Conservation (phyloP, 2,329 filamentous ascomycete genomes). For the Phaeosphaeriaceae sp. region DNA sequence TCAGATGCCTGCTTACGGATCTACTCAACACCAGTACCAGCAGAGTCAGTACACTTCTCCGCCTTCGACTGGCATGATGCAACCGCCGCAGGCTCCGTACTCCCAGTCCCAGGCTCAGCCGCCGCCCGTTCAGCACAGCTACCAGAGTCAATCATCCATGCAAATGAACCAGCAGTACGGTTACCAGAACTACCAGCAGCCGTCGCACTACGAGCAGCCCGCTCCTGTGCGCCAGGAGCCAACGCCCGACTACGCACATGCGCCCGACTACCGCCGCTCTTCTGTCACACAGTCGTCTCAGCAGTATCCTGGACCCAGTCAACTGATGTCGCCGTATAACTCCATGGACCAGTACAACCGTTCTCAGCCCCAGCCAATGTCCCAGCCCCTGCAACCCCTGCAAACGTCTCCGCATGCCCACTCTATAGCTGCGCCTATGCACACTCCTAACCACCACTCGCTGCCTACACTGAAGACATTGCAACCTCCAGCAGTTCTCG, state of each 20-base stretch:
- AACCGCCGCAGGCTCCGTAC: slow-evolving; percentile 45
- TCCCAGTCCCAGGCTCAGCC: slow-evolving; percentile 21
- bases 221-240: slow-evolving; percentile 46
- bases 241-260: slow-evolving; percentile 47
- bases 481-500: slow-evolving; percentile 36
- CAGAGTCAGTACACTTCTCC: slow-evolving; percentile 40
- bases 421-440: slow-evolving; percentile 37
- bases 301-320: slow-evolving; percentile 45
- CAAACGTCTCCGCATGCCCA: slow-evolving; percentile 43
- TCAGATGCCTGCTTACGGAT: slow-evolving; percentile 48
- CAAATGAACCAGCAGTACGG: slow-evolving; percentile 50
- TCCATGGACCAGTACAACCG: slow-evolving; percentile 48
- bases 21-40: slow-evolving; percentile 43
- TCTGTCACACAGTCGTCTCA: slow-evolving; percentile 46
- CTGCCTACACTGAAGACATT: slow-evolving; percentile 54
- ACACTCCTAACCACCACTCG: slow-evolving; percentile 42
- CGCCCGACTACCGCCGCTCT: slow-evolving; percentile 50
- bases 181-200: slow-evolving; percentile 47
- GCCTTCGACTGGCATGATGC: slow-evolving; percentile 48
- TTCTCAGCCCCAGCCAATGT: slow-evolving; percentile 46
- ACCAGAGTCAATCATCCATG: slow-evolving; percentile 43
- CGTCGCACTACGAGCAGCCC: slow-evolving; percentile 48
- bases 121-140: slow-evolving; percentile 35
- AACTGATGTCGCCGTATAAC: slow-evolving; percentile 44
- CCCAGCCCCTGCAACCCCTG: slow-evolving; percentile 41